Evolutionary conservation across 2,329 filamentous ascomycete genomes (phyloP), one percentile per base, ranked within the genome.

Genomic region (Xylaria digitata): DNA sequence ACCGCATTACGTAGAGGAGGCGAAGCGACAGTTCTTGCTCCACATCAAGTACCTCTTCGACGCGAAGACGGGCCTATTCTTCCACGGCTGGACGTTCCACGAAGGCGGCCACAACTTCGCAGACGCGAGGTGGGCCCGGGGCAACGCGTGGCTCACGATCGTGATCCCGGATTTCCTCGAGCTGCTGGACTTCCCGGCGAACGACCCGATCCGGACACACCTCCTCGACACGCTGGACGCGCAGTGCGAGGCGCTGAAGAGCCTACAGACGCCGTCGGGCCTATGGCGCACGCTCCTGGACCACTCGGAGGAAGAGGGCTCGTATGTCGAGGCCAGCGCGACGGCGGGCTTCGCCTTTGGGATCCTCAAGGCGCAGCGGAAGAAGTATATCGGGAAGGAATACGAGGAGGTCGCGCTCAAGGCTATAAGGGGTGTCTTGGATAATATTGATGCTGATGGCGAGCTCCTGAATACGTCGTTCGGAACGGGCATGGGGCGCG

Each of bases 121-220:
- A 0, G 76, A 81, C 55, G 87, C 86, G 0, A 77, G 84, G 8
- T 89, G 87, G 87, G 87, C 85, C 0, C 78, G 87, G 30, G 86
- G 87, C 19, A 92, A 92, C 75, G 85, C 84, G 68, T 95, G 92
- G 92, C 76, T 95, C 53, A 94, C 92, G 0, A 94, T 95, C 67
- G 92, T 88, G n/a, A 92, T 94, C 60, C 92, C 92, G 0, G 92
- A 95, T 74, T 91, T 94, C 71, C 84, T 95, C 63, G 92, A 94
- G 76, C 77, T 95, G 57, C 80, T 94, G 45, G 85, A 90, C 45
- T 80, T 93, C 30, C 79, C 84, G 2, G 77, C 82, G 2, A 87
- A 90, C 66, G 90, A 93, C 71, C 85, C 90, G 0, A 81, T 93
- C 30, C 84, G 88, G 11, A 74, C 81, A 0, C 82, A 89, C 67